Conservation (phyloP, 441 rosid species). For the Adansonia grandidieri region DNA sequence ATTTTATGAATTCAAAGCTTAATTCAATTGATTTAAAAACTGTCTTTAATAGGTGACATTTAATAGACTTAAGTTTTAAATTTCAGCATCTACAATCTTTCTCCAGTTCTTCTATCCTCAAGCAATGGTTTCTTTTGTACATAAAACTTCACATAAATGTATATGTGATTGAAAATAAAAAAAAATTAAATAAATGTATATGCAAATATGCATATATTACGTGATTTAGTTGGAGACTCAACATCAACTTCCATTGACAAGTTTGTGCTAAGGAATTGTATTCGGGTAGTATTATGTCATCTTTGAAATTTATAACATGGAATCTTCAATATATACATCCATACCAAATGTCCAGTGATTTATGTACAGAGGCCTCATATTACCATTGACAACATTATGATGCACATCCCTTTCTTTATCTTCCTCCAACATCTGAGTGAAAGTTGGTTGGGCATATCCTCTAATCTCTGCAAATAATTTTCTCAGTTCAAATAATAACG, state of each 20-base stretch:
- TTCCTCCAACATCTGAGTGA: slow-evolving; percentile 8
- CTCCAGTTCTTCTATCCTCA: no score
- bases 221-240: not conserved
- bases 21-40: no score
- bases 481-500: slow-evolving; percentile 18
- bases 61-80: no score
- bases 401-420: slow-evolving; percentile 31
- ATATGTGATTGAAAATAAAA: not conserved
- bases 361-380: slow-evolving; percentile 20
- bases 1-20: no score
- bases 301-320: slow-evolving; percentile 29
- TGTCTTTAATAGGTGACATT: no score
- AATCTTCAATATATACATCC: not conserved
- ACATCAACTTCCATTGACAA: not conserved
- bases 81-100: no score
- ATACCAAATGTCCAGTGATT: slow-evolving; percentile 21
- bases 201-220: not conserved
- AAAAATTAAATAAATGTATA: not conserved
- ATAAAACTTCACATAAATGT: no score
- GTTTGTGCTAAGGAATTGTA: not conserved
- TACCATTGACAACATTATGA: slow-evolving; percentile 1
- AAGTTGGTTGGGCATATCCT: slow-evolving; percentile 13
- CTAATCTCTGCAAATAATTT: not conserved
- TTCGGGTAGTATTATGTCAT: slow-evolving; percentile 24
- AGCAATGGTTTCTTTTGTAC: no score